Conservation (phyloP, 768 basidiomycete genomes). For the Amanita subjunquillea region DNA sequence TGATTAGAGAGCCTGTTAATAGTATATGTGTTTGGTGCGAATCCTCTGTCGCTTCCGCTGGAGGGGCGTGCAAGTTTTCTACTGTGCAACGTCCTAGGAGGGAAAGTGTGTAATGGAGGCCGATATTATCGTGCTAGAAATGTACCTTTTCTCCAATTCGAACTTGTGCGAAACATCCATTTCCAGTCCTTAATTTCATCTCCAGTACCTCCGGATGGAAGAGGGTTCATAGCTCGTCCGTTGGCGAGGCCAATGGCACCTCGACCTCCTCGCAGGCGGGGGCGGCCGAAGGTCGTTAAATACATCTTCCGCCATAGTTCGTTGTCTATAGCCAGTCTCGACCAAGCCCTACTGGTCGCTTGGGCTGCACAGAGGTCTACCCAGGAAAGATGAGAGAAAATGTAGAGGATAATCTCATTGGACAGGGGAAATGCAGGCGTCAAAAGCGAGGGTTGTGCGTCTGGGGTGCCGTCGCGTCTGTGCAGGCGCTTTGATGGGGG, state of each 20-base stretch:
- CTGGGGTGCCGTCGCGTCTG: constrained; percentile 8
- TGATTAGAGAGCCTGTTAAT: constrained; percentile 48
- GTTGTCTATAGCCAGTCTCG: constrained; percentile 55
- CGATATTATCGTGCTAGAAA: background rate
- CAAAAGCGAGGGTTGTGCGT: constrained; percentile 9
- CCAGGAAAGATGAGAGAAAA: constrained; percentile 64
- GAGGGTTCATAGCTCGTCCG: constrained; percentile 44
- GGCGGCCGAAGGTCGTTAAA: constrained; percentile 51
- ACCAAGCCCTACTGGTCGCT: constrained; percentile 54
- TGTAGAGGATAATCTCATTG: constrained; percentile 66
- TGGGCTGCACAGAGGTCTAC: constrained; percentile 59
- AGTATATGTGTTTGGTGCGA: constrained; percentile 31
- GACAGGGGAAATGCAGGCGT: constrained; percentile 51
- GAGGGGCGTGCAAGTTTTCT: constrained; percentile 18
- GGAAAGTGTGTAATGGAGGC: constrained; percentile 8
- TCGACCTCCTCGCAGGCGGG: constrained; percentile 55
- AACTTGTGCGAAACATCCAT: constrained; percentile 79
- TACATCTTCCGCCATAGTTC: constrained; percentile 69
- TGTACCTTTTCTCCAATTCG: constrained; percentile 73
- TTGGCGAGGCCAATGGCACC: constrained; percentile 50
- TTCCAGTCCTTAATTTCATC: constrained; percentile 58
- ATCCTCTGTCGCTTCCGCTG: constrained; percentile 4
- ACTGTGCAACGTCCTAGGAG: constrained; percentile 54
- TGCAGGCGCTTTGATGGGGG: constrained; percentile 52
- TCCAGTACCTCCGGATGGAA: constrained; percentile 41